Conservation (phyloP, 805 yeast genomes). For the Lipomyces orientalis region DNA sequence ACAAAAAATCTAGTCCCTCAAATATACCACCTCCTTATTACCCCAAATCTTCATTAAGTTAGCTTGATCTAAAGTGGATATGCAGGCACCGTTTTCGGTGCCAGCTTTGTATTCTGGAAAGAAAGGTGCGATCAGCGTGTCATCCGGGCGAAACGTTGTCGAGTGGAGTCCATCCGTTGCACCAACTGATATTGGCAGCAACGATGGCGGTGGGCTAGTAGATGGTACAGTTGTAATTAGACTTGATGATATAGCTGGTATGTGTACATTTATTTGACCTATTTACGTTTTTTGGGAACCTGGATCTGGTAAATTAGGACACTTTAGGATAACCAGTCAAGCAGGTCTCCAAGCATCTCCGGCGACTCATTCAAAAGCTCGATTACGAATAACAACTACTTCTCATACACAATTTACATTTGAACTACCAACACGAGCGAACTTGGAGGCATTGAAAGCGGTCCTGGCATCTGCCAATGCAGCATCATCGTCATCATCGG, state of each 20-base stretch:
- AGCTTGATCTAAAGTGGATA: not conserved
- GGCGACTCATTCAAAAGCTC: slow-evolving; percentile 43
- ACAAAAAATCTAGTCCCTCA: not conserved
- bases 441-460: slow-evolving; percentile 75
- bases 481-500: slow-evolving; percentile 9
- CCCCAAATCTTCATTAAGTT: not conserved
- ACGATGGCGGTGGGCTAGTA: not conserved
- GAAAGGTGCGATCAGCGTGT: slow-evolving; percentile 31
- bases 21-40: not conserved
- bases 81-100: slow-evolving; percentile 34
- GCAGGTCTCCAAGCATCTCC: slow-evolving; percentile 46
- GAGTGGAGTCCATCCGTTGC: slow-evolving; percentile 33
- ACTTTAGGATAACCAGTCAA: not conserved
- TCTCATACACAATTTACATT: slow-evolving; percentile 51
- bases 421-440: slow-evolving; percentile 70
- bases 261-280: not conserved
- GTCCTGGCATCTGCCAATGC: slow-evolving; percentile 55
- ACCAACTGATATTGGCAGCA: slow-evolving; percentile 7
- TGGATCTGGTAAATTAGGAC: not conserved
- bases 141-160: slow-evolving; percentile 18
- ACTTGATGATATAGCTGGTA: slow-evolving; percentile 28
- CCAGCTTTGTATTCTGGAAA: slow-evolving; percentile 34
- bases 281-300: not conserved
- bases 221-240: slow-evolving; percentile 16
- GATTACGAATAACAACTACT: slow-evolving; percentile 38